Percentiles rank a stretch among this genome's conserved stretches.
These are phyloP conservation scores for Paratinospora sagittata DNA, from an alignment of 164 flowering plant genomes.

Conservation along the genomic window DNA sequence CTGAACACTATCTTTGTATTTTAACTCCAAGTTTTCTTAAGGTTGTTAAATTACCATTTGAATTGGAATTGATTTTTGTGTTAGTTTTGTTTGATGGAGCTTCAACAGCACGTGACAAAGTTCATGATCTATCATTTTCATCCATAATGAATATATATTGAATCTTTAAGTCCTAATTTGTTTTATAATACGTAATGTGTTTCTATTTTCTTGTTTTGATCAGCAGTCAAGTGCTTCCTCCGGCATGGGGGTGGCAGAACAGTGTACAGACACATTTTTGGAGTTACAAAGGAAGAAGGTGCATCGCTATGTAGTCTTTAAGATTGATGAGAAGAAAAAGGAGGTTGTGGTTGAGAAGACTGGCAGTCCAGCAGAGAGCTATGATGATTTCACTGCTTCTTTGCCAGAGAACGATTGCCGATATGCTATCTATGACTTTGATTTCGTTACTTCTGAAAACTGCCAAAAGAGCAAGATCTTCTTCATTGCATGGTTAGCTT, in stretches of 20 bases:
- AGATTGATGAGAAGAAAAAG: conserved; percentile 67
- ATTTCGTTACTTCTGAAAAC: conserved; percentile 65
- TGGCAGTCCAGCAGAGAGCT: conserved; percentile 62
- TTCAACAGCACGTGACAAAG: background rate
- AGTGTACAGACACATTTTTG: conserved; percentile 45
- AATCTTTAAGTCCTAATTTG: background rate
- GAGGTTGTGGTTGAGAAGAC: conserved; percentile 73
- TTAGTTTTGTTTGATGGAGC: background rate
- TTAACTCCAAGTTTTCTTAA: background rate
- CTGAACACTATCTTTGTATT: background rate
- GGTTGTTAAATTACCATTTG: background rate
- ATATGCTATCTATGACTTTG: conserved; percentile 71
- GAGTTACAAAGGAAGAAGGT: conserved; percentile 68
- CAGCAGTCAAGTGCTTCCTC: conserved; percentile 51
- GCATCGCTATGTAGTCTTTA: conserved; percentile 61
- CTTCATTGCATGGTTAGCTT: conserved; percentile 65
- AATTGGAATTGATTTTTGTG: background rate
- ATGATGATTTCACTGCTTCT: conserved; percentile 59
- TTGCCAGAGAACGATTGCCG: conserved; percentile 74
- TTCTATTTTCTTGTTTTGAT: background rate
- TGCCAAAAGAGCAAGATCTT: conserved; percentile 83
- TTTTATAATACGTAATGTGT: background rate
- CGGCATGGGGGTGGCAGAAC: conserved; percentile 69
- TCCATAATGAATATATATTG: background rate
- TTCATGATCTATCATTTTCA: background rate